Conservation (phyloP, 441 rosid genomes). For the Theobroma grandiflorum region DNA sequence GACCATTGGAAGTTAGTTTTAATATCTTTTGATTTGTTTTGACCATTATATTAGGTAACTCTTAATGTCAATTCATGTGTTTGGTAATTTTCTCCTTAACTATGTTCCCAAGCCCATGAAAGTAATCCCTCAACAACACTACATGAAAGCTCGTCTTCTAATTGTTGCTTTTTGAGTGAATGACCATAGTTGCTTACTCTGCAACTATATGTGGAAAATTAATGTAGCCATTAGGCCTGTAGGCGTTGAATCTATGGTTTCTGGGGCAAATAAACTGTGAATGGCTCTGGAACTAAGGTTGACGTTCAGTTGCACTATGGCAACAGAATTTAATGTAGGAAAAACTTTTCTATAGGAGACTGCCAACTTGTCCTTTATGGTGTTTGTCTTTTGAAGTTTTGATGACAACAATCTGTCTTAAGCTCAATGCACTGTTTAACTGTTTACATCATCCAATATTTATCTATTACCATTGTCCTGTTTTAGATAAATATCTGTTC, state of each 20-base stretch:
- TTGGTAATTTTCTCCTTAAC: background rate
- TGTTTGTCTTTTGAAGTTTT: constrained; percentile 8
- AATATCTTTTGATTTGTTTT: background rate
- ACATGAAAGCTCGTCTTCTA: background rate
- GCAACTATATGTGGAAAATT: background rate
- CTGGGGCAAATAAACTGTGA: background rate
- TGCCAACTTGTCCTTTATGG: background rate
- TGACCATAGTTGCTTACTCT: constrained; percentile 6
- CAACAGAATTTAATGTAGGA: background rate
- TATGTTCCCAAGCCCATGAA: constrained; percentile 1
- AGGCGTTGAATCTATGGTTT: constrained; percentile 9
- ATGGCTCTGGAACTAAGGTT: background rate
- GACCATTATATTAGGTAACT: constrained; percentile 3
- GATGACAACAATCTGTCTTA: background rate
- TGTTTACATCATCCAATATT: background rate
- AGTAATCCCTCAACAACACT: background rate
- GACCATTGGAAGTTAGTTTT: background rate
- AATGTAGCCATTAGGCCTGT: background rate
- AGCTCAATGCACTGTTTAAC: background rate
- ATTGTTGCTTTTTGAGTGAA: constrained; percentile 4
- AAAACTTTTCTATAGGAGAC: background rate
- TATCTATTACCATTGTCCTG: background rate
- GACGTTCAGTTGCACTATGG: background rate
- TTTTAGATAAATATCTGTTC: background rate
- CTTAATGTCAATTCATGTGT: background rate